Evolutionary conservation across 2,329 filamentous ascomycete species (phyloP).

Genomic region (Geosmithia flava): DNA sequence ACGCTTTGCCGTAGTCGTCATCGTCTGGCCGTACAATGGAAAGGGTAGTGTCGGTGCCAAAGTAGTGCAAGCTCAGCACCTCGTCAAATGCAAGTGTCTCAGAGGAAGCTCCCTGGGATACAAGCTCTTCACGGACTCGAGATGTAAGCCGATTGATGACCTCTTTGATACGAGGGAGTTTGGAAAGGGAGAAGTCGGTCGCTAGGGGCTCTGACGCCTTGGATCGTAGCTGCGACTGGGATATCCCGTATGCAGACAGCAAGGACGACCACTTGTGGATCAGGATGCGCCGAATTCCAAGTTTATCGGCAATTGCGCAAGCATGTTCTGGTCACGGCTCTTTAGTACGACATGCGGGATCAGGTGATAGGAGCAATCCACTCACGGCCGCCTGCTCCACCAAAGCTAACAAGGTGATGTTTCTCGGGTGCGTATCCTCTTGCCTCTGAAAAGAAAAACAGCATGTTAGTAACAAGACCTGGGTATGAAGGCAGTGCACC

Average conservation of each 20-base stretch:
- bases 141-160: too few species aligned
- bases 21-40: conserved; percentile 27
- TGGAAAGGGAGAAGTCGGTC: conserved; percentile 10
- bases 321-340: conserved; percentile 24
- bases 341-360: too few species aligned
- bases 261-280: conserved; percentile 28
- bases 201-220: conserved; percentile 21
- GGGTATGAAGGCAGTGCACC: too few species aligned
- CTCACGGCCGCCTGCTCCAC: conserved; percentile 55
- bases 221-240: conserved; percentile 23
- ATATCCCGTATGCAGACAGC: conserved; percentile 30
- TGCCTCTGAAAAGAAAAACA: conserved; percentile 32
- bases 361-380: background rate
- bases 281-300: conserved; percentile 25
- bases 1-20: conserved; percentile 21
- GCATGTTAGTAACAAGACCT: too few species aligned
- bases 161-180: too few species aligned
- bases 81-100: conserved; percentile 24
- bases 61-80: conserved; percentile 21
- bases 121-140: background rate
- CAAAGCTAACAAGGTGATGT: conserved; percentile 32
- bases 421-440: conserved; percentile 16
- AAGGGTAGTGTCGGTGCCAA: conserved; percentile 30
- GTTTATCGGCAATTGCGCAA: conserved; percentile 23
- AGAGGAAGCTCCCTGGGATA: conserved; percentile 23